phyloP scores from a whole-genome alignment of 805 yeast species.

The Pichia eremophila region DNA sequence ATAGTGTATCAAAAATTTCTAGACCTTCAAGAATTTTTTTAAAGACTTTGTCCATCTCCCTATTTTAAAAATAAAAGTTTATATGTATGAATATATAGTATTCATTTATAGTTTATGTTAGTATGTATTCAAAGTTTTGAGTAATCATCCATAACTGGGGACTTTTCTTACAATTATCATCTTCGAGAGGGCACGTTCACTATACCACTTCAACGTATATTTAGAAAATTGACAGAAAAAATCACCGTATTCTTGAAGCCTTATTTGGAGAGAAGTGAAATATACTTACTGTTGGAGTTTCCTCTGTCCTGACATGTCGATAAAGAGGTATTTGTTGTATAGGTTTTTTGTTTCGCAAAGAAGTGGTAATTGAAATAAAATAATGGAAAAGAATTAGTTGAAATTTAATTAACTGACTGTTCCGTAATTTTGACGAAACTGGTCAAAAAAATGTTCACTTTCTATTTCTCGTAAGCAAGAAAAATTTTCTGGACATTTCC shows the following conservation, averaged over 20 bases:
- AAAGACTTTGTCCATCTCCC: constrained; percentile 55
- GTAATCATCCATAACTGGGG: too few relatives aligned
- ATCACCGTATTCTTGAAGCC: too few relatives aligned
- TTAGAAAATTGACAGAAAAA: too few relatives aligned
- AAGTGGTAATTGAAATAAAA: neutral
- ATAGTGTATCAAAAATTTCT: constrained; percentile 42
- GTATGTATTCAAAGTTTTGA: neutral
- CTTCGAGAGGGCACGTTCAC: too few relatives aligned
- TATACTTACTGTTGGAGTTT: constrained; percentile 30
- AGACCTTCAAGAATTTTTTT: constrained; percentile 53
- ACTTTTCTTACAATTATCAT: too few relatives aligned
- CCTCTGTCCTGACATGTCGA: constrained; percentile 28
- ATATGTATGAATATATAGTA: too few relatives aligned
- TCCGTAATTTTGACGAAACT: neutral
- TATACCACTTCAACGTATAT: too few relatives aligned
- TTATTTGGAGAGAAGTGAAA: too few relatives aligned
- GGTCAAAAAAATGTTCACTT: neutral
- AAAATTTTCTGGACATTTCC: neutral
- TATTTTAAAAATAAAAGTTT: constrained; percentile 4
- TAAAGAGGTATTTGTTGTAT: neutral
- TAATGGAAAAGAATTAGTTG: neutral
- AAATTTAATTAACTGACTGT: neutral
- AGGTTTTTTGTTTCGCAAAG: neutral
- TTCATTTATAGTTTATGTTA: neutral
- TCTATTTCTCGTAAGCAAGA: neutral